Evolutionary conservation across 192 early-diverging fungal species (phyloP).

Genomic region (Coemansia sp.): DNA sequence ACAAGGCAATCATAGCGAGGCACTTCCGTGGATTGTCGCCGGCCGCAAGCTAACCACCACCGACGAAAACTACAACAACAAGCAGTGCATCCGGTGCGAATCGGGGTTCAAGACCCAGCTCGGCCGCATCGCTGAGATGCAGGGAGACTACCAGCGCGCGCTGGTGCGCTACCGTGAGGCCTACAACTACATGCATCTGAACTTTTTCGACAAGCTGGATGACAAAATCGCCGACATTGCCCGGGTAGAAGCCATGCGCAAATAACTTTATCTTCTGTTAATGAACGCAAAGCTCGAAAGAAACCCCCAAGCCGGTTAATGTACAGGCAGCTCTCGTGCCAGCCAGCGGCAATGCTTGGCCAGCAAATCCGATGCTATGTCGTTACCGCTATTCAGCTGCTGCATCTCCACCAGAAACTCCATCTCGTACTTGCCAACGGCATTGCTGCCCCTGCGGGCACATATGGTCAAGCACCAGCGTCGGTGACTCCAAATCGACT

Average conservation of each 20-base stretch:
- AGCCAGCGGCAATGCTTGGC: slow-evolving; percentile 26
- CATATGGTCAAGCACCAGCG: slow-evolving; percentile 26
- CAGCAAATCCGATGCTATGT: neutral
- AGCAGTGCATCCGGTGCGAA: slow-evolving; percentile 37
- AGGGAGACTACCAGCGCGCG: slow-evolving; percentile 26
- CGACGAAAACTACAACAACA: neutral
- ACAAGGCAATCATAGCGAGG: slow-evolving; percentile 11
- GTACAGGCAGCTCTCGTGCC: neutral
- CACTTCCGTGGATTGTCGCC: slow-evolving; percentile 31
- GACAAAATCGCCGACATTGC: neutral
- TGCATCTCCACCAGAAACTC: slow-evolving; percentile 7
- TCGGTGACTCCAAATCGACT: slow-evolving; percentile 41
- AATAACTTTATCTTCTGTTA: no score
- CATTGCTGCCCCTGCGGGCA: neutral
- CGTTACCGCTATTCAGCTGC: neutral
- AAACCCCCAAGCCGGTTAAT: no score
- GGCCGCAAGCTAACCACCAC: slow-evolving; percentile 14
- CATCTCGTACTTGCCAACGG: neutral
- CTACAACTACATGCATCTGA: slow-evolving; percentile 18
- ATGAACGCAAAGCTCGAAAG: no score
- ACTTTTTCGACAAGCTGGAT: slow-evolving; percentile 4
- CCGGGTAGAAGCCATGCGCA: neutral
- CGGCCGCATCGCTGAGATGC: slow-evolving; percentile 32
- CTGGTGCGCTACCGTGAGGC: slow-evolving; percentile 40
- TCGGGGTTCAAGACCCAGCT: slow-evolving; percentile 23